These are phyloP conservation scores for Sporothrix brasiliensis DNA, from an alignment of 2,329 filamentous ascomycete genomes.

Conservation along the genomic window DNA sequence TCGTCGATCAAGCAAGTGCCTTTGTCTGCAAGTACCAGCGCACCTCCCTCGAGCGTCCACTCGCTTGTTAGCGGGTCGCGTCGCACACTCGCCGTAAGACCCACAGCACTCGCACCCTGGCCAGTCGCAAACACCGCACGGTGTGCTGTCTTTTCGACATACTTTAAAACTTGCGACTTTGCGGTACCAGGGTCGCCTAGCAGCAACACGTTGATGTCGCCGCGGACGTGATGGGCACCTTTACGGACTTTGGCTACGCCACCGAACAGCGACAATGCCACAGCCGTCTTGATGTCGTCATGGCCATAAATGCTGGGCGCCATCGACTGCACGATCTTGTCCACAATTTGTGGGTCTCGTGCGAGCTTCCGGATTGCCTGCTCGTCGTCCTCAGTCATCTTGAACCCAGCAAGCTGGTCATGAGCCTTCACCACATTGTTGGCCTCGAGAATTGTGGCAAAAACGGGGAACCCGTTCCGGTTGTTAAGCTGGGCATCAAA, in stretches of 20 bases:
- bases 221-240: constrained; percentile 86
- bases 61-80: constrained; percentile 93
- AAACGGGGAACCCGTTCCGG: constrained; percentile 97
- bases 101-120: constrained; percentile 94
- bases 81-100: constrained; percentile 94
- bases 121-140: constrained; percentile 96
- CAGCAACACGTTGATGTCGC: constrained; percentile 96
- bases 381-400: constrained; percentile 93
- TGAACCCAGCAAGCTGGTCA: constrained; percentile 95
- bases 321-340: constrained; percentile 90
- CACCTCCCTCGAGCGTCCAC: constrained; percentile 96
- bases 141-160: constrained; percentile 95
- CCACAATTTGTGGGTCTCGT: constrained; percentile 85
- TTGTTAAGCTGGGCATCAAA: constrained; percentile 98
- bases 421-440: constrained; percentile 97
- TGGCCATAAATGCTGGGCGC: constrained; percentile 98
- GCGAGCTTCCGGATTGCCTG: constrained; percentile 85
- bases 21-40: constrained; percentile 89
- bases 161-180: constrained; percentile 97
- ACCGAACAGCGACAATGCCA: constrained; percentile 91
- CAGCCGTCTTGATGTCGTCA: constrained; percentile 93
- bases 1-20: constrained; percentile 97
- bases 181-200: constrained; percentile 97
- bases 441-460: constrained; percentile 94
- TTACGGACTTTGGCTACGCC: constrained; percentile 90